Evolutionary conservation across 2,329 filamentous ascomycete genomes (phyloP), one percentile per base, ranked within the genome.

Genomic region (Aspergillus floridensis): DNA sequence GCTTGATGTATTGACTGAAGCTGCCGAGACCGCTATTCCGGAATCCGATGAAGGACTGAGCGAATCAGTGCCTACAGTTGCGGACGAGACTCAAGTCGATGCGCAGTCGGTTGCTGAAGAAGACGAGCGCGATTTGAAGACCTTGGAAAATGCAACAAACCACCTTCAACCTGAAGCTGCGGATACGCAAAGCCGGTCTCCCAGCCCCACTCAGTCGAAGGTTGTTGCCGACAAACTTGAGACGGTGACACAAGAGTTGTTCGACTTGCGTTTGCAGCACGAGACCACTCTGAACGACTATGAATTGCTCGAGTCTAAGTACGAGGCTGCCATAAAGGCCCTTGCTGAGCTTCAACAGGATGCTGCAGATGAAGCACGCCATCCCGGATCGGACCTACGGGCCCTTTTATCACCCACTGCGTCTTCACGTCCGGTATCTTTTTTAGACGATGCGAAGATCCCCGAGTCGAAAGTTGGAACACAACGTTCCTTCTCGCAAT

Each of bases 161-260:
- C 65, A 66, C 24, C 61, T 71, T 7, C 66, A 70, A 38, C 58
- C 63, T 6, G 58, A 67, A 5, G 63, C 64, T 19, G 67, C 65
- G 24, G 56, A 65, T 5, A 53, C 66, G n/a, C 59, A 68, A 19
- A 80, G 81, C 14, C 79, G 84, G 49, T 76, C 82, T 1, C 80
- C 85, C 62, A 95, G 86, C 71, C 88, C 90, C 14, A 90, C 91
- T 0, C 93, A 97, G 73, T 88, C 87, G 49, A 90, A 88, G 64
- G 92, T 92, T 68, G 90, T 97, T 56, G 89, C 90, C 6, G 93
- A 98, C 73, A 97, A 98, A 78, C 85, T 98, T 14, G 93, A 98
- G 70, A 88, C 83, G 44, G 89, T 98, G 46, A 95, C 90, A 0
- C 92, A 96, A 72, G 95, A 99, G 76, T 87, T 99, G 2, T 85